Percentiles rank a stretch among this genome's conserved stretches.
Evolutionary conservation across 805 yeast species (phyloP).

Genomic region (Lipomyces lipofer): DNA sequence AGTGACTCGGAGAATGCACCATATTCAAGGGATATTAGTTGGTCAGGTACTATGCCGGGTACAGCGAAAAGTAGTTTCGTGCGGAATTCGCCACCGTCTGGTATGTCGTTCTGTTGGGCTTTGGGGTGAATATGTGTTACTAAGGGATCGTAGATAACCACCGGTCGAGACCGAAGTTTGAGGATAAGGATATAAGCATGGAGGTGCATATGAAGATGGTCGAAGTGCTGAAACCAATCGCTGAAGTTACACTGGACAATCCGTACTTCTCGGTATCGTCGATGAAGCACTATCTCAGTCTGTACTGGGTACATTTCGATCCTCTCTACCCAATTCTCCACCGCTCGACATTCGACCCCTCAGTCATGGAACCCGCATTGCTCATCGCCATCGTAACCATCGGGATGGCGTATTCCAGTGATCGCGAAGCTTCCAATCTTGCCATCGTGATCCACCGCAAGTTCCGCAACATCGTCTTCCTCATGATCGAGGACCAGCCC

Average conservation of each 20-base stretch:
- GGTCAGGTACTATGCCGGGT: slow-evolving; percentile 7
- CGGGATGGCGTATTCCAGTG: slow-evolving; percentile 38
- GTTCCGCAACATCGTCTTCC: slow-evolving; percentile 38
- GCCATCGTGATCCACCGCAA: slow-evolving; percentile 35
- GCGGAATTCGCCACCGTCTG: slow-evolving; percentile 16
- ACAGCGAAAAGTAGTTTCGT: slow-evolving; percentile 10
- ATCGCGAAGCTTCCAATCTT: slow-evolving; percentile 33
- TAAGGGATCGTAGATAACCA: no score
- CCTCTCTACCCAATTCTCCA: slow-evolving; percentile 46
- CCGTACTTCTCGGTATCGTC: slow-evolving; percentile 28
- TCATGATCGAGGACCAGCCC: slow-evolving; percentile 35
- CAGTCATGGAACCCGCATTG: slow-evolving; percentile 32
- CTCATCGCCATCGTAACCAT: slow-evolving; percentile 37
- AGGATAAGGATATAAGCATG: slow-evolving; percentile 10
- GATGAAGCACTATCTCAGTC: slow-evolving; percentile 34
- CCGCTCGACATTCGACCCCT: slow-evolving; percentile 39
- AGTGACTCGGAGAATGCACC: no score
- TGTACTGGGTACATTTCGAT: slow-evolving; percentile 44
- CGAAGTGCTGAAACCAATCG: slow-evolving; percentile 25
- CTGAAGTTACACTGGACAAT: slow-evolving; percentile 23
- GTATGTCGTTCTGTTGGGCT: background rate
- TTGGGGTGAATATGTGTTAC: no score
- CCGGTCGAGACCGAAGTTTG: background rate
- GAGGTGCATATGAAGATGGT: slow-evolving; percentile 24
- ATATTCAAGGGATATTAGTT: background rate